Percentiles rank a stretch among this genome's conserved stretches.
Conservation (phyloP, 768 basidiomycete genomes). For the Rhodotorula graminis region DNA sequence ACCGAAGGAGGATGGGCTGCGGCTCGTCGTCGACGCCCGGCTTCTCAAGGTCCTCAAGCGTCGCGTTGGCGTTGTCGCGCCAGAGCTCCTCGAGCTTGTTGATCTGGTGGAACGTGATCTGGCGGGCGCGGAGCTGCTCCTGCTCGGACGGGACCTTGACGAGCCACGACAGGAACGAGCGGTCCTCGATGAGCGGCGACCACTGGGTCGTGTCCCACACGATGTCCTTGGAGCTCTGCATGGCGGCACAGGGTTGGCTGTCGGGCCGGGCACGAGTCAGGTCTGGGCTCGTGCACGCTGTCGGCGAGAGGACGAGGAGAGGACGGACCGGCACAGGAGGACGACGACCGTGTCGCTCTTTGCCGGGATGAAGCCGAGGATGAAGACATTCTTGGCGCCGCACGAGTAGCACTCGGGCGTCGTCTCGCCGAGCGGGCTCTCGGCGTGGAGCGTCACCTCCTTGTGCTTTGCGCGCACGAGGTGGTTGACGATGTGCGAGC, state of each 20-base stretch:
- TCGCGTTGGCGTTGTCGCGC: slow-evolving; percentile 95
- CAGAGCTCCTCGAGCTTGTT: slow-evolving; percentile 95
- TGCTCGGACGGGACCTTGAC: slow-evolving; percentile 95
- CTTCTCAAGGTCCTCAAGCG: slow-evolving; percentile 92
- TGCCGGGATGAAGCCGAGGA: slow-evolving; percentile 98
- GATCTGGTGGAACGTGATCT: slow-evolving; percentile 94
- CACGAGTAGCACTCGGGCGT: slow-evolving; percentile 99
- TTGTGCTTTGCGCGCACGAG: slow-evolving; percentile 98
- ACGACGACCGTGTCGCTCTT: slow-evolving; percentile 99
- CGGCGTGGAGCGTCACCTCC: slow-evolving; percentile 93
- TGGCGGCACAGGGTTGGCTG: slow-evolving; percentile 95
- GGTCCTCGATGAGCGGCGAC: slow-evolving; percentile 97
- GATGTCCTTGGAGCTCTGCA: slow-evolving; percentile 82
- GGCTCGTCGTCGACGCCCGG: slow-evolving; percentile 98
- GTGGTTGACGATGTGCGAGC: slow-evolving; percentile 96
- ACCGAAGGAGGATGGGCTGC: slow-evolving; percentile 73
- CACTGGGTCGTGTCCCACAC: slow-evolving; percentile 97
- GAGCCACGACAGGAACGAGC: slow-evolving; percentile 97
- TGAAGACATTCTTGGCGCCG: slow-evolving; percentile 98
- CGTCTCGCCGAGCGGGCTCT: slow-evolving; percentile 92
- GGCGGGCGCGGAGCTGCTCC: slow-evolving; percentile 90
- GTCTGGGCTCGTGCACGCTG: background rate
- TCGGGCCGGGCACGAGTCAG: slow-evolving; percentile 2
- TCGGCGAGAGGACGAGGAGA: background rate
- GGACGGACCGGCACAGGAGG: slow-evolving; percentile 79